Evolutionary conservation across 2,329 filamentous ascomycete species (phyloP), one percentile per base, ranked within the genome.

Genomic region (Neofusicoccum sp.): DNA sequence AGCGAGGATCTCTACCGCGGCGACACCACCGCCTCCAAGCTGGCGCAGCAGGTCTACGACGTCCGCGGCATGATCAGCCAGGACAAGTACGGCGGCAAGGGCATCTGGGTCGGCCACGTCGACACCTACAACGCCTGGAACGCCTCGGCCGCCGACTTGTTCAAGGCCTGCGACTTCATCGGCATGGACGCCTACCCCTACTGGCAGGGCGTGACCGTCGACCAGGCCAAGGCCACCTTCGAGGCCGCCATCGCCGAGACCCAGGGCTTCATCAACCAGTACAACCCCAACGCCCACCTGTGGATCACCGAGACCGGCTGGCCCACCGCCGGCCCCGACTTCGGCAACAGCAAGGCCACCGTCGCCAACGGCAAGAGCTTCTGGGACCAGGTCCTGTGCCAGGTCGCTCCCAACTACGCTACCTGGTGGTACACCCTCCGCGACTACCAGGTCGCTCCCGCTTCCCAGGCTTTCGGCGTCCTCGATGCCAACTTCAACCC

Each of bases 1-100:
- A 74, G 71, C 65, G 75, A 77, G 66, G 75, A 77, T 52, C 64
- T 95, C 47, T 95, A 95, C 83, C 89, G 91, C 8, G 70, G 59
- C 45, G 65, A 66, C 28, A 64, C 64, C 29, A 61, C 29, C 31
- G 28, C 65, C 3, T 54, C 44, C 36, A 50, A 39, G 22, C 50
- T 66, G n/a, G 65, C 65, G 28, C 37, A 63, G 49, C 61, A 66
- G 50, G 73, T 77, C 66, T 71, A 74, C 63, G 68, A 71, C 43
- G 70, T 73, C 12, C 71, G 71, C 39, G 67, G 68, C 58, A 66
- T 66, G 65, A 64, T 66, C 45, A 48, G 39, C 33, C 62, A 64
- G 62, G 56, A 64, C 45, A 52, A 62, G 37, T 65, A 65, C 44
- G 61, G 64, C 41, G 65, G 65, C 48, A 52, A 54, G 29, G 52